These are phyloP conservation scores for Nidula microcarpa DNA, from an alignment of 768 basidiomycete genomes.

Conservation along the genomic window DNA sequence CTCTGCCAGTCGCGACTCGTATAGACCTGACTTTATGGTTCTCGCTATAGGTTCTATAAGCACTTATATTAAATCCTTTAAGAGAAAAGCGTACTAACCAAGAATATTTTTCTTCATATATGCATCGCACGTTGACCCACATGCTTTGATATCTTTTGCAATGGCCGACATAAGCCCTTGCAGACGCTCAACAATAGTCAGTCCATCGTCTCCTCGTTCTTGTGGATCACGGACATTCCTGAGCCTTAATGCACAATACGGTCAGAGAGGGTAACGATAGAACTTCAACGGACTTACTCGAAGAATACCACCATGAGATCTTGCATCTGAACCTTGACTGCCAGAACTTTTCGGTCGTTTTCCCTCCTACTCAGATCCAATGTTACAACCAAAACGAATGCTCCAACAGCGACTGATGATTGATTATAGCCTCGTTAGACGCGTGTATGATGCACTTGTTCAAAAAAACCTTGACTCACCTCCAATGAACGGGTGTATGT, in stretches of 20 bases:
- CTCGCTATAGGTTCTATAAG: constrained; percentile 18
- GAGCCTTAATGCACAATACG: constrained; percentile 6
- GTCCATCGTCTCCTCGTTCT: constrained; percentile 19
- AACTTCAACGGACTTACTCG: constrained; percentile 23
- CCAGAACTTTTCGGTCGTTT: constrained; percentile 38
- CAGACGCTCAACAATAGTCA: constrained; percentile 19
- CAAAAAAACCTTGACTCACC: too few species aligned
- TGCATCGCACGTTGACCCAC: constrained; percentile 34
- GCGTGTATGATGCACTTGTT: too few species aligned
- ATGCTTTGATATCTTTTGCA: constrained; percentile 32
- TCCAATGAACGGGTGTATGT: too few species aligned
- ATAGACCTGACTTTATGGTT: constrained; percentile 29
- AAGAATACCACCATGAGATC: constrained; percentile 40
- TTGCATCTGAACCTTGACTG: constrained; percentile 37
- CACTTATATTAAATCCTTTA: not conserved
- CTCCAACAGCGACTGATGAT: constrained; percentile 37
- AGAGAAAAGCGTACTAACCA: constrained; percentile 15
- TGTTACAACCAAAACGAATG: constrained; percentile 38
- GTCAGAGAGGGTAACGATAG: not conserved
- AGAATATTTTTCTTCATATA: constrained; percentile 35
- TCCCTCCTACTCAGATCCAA: constrained; percentile 38
- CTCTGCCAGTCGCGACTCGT: constrained; percentile 32
- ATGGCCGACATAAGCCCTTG: constrained; percentile 17
- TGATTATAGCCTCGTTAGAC: too few species aligned
- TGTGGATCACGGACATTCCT: constrained; percentile 6